Base-by-base conservation (phyloP, 2,329 filamentous ascomycete species). In the Trichoderma gracile region DNA sequence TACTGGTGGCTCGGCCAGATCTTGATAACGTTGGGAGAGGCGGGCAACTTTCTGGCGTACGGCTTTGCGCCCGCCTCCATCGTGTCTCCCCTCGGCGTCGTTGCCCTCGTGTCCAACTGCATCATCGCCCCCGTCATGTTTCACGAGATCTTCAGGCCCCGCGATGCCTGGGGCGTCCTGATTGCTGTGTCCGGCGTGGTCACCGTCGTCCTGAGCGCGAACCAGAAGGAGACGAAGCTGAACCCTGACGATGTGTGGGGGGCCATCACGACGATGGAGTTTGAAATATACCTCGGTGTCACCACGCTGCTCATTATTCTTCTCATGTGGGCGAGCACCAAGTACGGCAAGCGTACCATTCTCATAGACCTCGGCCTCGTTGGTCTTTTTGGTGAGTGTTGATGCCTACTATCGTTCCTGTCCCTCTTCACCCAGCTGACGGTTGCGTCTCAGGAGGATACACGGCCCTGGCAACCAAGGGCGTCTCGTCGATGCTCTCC, bases 41-140 rank as follows among this genome's bases (percentile, higher is more conserved):
- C 91, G 73, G 95, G 95, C 58, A 99, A 99, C 76, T 99, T 99
- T 73, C 80, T 99, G 68, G 95, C 95, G 0, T 99, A 99, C 73
- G 95, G 95, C 25, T 99, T 99, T 75, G 95, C 95, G 33, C 95
- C 95, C 3, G 95, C 95, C 8, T 98, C 95, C 15, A 97, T 99
- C 71, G 95, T 99, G 47, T 97, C 93, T 40, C 95, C 95, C 0
- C 82, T 99, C 6, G 95, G 95, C 10, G 95, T 99, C n/a, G 95
- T 99, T 14, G 95, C 95, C 2, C 81, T 99, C 67, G 89, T 99
- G 52, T 97, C 93, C 50, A 99, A 99, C 78, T 99, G 95, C 77
- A 86, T 99, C 66, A 97, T 99, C 74, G 95, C 95, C 2, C 95
- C 95, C 0, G 88, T 95, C 67, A 88, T 99, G 82, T 89, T 99